A percentile compares a stretch with the other conserved stretches of the same genome.
These are phyloP conservation scores for Agrostemma githago DNA, from an alignment of 148 eudicot genomes.

Conservation along the genomic window DNA sequence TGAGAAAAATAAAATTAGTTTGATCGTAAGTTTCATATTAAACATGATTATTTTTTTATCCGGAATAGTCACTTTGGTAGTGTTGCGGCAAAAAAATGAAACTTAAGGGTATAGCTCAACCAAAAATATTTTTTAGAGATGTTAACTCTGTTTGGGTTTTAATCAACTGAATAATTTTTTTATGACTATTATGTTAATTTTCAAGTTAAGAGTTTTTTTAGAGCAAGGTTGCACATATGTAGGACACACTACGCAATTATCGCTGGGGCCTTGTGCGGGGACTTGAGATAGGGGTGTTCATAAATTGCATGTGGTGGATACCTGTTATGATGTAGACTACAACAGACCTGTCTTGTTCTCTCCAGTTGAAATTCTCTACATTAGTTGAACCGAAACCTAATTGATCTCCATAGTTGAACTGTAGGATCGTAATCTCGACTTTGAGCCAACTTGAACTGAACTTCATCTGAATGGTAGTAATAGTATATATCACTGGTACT, in stretches of 20 bases:
- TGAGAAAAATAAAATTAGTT: no score
- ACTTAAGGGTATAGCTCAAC: no score
- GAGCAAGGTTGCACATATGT: background rate
- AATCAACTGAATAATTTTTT: background rate
- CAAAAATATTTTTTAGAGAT: background rate
- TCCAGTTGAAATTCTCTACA: background rate
- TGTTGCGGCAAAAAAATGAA: no score
- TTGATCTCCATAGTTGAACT: no score
- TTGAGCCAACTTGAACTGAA: background rate
- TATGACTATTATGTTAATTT: background rate
- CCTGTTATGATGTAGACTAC: background rate
- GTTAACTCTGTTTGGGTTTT: background rate
- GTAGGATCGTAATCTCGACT: background rate
- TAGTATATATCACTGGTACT: background rate
- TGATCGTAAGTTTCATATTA: no score
- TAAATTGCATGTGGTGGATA: background rate
- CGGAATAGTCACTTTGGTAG: no score
- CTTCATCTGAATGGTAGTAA: background rate
- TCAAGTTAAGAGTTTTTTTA: background rate
- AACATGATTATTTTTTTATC: no score
- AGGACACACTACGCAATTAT: background rate
- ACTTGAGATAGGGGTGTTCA: background rate
- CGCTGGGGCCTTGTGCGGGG: background rate
- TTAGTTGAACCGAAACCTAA: background rate
- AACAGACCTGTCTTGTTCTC: background rate